phyloP scores from a whole-genome alignment of 2,329 filamentous ascomycete genomes.

The Epichloe hybrida region DNA sequence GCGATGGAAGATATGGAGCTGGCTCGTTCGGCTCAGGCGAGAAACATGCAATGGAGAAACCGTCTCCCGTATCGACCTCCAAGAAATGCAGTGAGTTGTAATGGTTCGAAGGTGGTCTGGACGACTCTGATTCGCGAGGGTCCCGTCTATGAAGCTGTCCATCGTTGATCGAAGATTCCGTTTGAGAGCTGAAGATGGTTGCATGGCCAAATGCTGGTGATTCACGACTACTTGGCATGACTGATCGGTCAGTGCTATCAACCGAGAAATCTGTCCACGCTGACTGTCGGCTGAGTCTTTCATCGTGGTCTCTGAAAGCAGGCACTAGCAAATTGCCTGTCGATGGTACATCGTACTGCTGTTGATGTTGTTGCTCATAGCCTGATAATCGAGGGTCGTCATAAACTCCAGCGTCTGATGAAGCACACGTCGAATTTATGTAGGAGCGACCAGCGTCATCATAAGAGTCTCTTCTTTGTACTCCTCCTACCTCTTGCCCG shows the following conservation, averaged over 20 bases:
- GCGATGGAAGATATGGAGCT: constrained; percentile 23
- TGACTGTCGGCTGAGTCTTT: constrained; percentile 41
- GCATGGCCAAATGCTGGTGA: constrained; percentile 18
- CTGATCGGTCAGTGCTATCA: constrained; percentile 33
- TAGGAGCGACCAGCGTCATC: constrained; percentile 20
- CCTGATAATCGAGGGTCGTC: constrained; percentile 16
- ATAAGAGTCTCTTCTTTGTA: constrained; percentile 16
- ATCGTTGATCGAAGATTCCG: constrained; percentile 2
- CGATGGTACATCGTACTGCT: constrained; percentile 19
- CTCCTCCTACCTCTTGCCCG: constrained; percentile 13
- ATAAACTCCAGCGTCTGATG: constrained; percentile 19
- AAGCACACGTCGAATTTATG: constrained; percentile 27
- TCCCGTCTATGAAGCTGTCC: constrained; percentile 3
- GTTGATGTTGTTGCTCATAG: constrained; percentile 12
- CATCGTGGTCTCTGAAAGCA: constrained; percentile 25
- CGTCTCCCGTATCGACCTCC: constrained; percentile 36
- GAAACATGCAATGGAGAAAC: constrained; percentile 36
- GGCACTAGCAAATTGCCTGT: constrained; percentile 35
- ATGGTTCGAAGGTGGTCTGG: constrained; percentile 13
- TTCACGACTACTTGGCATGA: constrained; percentile 15
- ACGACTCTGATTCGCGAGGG: constrained; percentile 13
- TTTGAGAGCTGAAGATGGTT: constrained; percentile 17
- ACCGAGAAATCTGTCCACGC: constrained; percentile 49
- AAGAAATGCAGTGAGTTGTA: constrained; percentile 29
- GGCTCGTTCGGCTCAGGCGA: constrained; percentile 19